Base-by-base conservation (phyloP, 202 grass and related monocot genomes). In the Eragrostis tef region DNA sequence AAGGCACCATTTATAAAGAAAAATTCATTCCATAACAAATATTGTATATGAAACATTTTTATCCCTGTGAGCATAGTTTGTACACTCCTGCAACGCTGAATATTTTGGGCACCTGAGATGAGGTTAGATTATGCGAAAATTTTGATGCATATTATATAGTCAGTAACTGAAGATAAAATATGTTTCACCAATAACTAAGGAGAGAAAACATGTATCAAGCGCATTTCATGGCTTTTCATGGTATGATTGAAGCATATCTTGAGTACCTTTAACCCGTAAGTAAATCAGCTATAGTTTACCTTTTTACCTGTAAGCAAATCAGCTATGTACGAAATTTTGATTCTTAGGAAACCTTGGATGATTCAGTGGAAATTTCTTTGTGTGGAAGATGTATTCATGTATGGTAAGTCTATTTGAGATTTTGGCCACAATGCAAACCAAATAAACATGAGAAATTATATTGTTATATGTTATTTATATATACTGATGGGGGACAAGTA, bases 221-320 rank as follows among this genome's bases (percentile, higher is more conserved):
- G 51, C 21, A 60, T 1, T 11, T 73, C 67, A 57, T 76, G 60
- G 43, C 17, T 84, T 74, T 74, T 21, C 12, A 7, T 7, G 19
- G 14, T 29, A 50, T 61, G 77, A 61, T 52, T 84, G 44, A 80
- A 64, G 20, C 20, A 41, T 54, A 74, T 22, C 53, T 68, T 84
- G 34, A 39, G 34, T 80, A 1, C 11, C 11, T 72, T 9, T 58
- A 58, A 41, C 64, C 47, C 49, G 48, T 71, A 56, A 73, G 48
- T 24, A 70, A 66, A 77, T 85, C 1, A 43, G 34, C 47, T 77
- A 63, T 79, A 22, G 54, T 68, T 84, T 80, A 3, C 11, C 11
- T 72, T 52, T 9, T 58, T 49, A 41, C 64, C 39, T 58, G 48
- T 71, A 56, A 66, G 48, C 17, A 70, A 66, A 77, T 85, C 0